These are phyloP conservation scores for Mycena leptocephala DNA, from an alignment of 768 basidiomycete species.

Conservation along the genomic window DNA sequence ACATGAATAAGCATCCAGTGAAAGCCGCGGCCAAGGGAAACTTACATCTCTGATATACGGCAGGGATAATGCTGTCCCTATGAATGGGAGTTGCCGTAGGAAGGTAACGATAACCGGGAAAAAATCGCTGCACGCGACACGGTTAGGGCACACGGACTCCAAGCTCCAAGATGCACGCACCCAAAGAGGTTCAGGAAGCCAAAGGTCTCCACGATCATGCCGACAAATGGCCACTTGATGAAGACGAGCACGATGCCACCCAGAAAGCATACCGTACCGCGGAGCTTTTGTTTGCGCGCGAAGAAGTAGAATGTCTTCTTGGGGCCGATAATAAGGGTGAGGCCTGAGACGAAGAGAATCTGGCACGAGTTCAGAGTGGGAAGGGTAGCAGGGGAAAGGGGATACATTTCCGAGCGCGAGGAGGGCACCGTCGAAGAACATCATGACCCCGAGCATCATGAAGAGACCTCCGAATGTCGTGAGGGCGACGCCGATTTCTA, in stretches of 20 bases:
- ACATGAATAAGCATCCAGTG: background rate
- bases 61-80: conserved; percentile 89
- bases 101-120: conserved; percentile 99
- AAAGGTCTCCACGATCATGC: conserved; percentile 94
- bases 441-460: conserved; percentile 96
- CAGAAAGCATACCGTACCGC: conserved; percentile 91
- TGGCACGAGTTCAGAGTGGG: conserved; percentile 48
- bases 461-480: conserved; percentile 96
- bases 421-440: conserved; percentile 96
- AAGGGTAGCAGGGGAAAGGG: background rate
- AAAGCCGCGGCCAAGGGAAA: conserved; percentile 25
- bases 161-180: conserved; percentile 59
- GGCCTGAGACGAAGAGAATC: conserved; percentile 95
- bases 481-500: conserved; percentile 97
- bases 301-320: conserved; percentile 99
- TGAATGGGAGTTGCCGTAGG: conserved; percentile 92
- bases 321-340: conserved; percentile 97
- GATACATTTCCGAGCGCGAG: conserved; percentile 96
- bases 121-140: conserved; percentile 83
- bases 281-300: conserved; percentile 93
- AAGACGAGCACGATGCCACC: conserved; percentile 95
- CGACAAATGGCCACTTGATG: conserved; percentile 94
- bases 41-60: conserved; percentile 91
- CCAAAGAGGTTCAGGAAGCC: conserved; percentile 98
- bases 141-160: conserved; percentile 4